Base-by-base conservation (phyloP, 441 rosid species). In the Pelargonium citronellum region DNA sequence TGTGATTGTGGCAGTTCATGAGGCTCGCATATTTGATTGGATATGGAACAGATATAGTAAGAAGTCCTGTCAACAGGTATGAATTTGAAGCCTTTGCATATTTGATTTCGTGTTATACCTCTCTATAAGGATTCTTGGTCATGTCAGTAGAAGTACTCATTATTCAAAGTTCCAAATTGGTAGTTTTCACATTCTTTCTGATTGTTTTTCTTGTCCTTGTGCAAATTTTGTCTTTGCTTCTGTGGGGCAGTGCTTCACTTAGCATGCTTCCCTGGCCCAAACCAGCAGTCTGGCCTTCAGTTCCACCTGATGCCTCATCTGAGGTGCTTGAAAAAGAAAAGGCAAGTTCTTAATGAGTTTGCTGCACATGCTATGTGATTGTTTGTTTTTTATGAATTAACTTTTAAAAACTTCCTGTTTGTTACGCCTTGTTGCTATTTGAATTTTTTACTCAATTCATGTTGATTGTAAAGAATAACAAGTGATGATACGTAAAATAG, bases 201-300 rank as follows among this genome's bases (percentile, higher is more conserved):
- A 19, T 57, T 47, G 74, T 44, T 68, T 68, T 68, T 57, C 62
- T 4, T n/a, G 66, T 30, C 69, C 70, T 65, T 67, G 57, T 37
- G 67, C 27, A 51, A 69, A 64, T 13, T 71, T 76, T 74, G 51
- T 51, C 69, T 13, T 34, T 64, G 63, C 74, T 64, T 61, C 73
- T 64, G 43, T 66, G 74, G 79, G 63, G 79, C 92, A 92, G 99
- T 85, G 99, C 98, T 76, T 89, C 86, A 41, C 95, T 92, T 67
- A 92, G 99, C 82, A 91, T 95, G 99, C 89, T 95, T 62, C 91
- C 97, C 69, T 91, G 98, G 99, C 98, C 99, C 66, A 95, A 87
- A 76, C 98, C 99, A 66, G 82, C 89, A 39, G 86, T 92, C 79
- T 95, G 99, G 98, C 98, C 99, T 66, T 88, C 89, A 55, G 84